Conservation (phyloP, 2,329 filamentous ascomycete genomes). For the Fonsecaea pugnacius region DNA sequence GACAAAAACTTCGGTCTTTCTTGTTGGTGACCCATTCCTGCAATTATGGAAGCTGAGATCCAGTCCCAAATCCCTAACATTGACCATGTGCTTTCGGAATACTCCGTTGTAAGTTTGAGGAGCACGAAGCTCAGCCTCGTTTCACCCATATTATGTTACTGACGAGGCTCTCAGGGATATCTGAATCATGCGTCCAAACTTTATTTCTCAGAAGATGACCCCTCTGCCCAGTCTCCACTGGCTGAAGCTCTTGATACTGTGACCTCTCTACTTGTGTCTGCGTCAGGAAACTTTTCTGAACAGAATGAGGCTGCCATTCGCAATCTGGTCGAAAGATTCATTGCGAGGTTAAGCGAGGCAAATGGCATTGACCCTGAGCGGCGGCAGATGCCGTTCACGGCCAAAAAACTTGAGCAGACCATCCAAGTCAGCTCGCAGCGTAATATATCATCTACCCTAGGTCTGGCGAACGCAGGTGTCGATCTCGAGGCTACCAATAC, state of each 20-base stretch:
- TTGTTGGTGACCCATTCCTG: background rate
- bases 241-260: slow-evolving; percentile 82
- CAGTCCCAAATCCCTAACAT: slow-evolving; percentile 81
- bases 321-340: slow-evolving; percentile 86
- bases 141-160: slow-evolving; percentile 11
- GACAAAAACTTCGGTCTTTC: background rate
- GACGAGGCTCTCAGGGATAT: slow-evolving; percentile 64
- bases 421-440: slow-evolving; percentile 92
- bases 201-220: slow-evolving; percentile 74
- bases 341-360: slow-evolving; percentile 74
- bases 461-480: slow-evolving; percentile 79
- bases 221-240: slow-evolving; percentile 72
- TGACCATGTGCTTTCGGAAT: slow-evolving; percentile 86
- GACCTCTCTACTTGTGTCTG: slow-evolving; percentile 86
- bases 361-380: slow-evolving; percentile 71
- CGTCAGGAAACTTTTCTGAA: slow-evolving; percentile 78
- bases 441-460: slow-evolving; percentile 94
- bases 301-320: slow-evolving; percentile 78
- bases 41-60: slow-evolving; percentile 81
- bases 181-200: slow-evolving; percentile 88
- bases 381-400: slow-evolving; percentile 72
- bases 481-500: slow-evolving; percentile 92
- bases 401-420: slow-evolving; percentile 87
- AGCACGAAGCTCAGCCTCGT: background rate
- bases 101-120: slow-evolving; percentile 66